phyloP scores from a whole-genome alignment of 306 rosid species.

The Albizia julibrissin region DNA sequence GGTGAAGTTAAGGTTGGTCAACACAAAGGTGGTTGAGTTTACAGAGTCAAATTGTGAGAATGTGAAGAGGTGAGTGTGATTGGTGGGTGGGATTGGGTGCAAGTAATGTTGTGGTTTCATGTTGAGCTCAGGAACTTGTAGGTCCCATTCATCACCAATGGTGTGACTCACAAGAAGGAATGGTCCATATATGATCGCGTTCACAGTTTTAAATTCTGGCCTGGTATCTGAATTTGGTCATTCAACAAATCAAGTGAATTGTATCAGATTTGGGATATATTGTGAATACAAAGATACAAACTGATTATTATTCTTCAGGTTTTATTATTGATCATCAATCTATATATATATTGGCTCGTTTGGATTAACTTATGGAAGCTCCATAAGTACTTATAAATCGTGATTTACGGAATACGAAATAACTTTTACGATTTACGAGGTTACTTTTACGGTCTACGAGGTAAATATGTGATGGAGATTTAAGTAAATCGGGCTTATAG shows the following conservation, averaged over 20 bases:
- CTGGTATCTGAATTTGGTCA: conserved; percentile 55
- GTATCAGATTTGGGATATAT: not conserved
- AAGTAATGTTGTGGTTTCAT: conserved; percentile 42
- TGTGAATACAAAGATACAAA: not conserved
- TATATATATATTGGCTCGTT: no score
- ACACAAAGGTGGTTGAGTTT: conserved; percentile 25
- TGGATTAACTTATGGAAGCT: no score
- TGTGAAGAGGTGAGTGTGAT: conserved; percentile 40
- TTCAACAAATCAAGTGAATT: not conserved
- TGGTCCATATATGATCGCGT: conserved; percentile 60
- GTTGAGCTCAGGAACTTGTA: conserved; percentile 31
- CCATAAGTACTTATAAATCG: no score
- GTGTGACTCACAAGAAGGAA: conserved; percentile 55
- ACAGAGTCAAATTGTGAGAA: conserved; percentile 37
- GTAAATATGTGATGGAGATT: no score
- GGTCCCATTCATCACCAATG: conserved; percentile 43
- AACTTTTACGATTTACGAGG: no score
- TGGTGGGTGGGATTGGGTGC: conserved; percentile 43
- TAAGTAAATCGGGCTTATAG: no score
- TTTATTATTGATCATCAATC: not conserved
- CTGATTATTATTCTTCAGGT: not conserved
- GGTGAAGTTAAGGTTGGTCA: conserved; percentile 42
- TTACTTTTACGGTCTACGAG: no score
- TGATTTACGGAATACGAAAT: no score
- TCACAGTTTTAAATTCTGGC: conserved; percentile 42